Evolutionary conservation across 2,329 filamentous ascomycete species (phyloP).

Genomic region (Gaeumannomyces sp.): DNA sequence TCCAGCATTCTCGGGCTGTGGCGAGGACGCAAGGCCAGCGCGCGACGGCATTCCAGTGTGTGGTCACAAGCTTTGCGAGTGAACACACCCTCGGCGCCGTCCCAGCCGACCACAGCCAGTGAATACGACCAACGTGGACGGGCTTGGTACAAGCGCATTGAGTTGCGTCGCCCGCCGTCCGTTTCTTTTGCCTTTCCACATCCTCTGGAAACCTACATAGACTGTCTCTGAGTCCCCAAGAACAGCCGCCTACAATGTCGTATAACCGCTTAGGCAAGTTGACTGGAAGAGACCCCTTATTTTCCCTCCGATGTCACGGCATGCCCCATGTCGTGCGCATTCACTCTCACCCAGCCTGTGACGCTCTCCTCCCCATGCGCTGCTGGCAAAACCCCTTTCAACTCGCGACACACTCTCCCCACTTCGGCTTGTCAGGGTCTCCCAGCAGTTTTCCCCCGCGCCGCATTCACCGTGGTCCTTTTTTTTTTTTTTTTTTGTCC

Average conservation of each 20-base stretch:
- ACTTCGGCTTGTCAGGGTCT: neutral
- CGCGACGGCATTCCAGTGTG: no score
- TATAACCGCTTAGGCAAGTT: constrained; percentile 69
- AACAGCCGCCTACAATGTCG: constrained; percentile 46
- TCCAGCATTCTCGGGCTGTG: no score
- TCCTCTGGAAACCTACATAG: no score
- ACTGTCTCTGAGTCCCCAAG: neutral
- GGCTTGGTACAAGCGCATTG: no score
- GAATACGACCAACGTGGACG: no score
- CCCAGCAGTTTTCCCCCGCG: neutral
- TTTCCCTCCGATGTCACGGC: constrained; percentile 1
- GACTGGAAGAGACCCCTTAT: constrained; percentile 7
- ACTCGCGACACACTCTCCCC: neutral
- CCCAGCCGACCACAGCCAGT: no score
- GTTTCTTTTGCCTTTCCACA: no score
- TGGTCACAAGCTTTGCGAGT: no score
- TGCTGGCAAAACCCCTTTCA: neutral
- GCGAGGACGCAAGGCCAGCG: no score
- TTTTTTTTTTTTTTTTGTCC: constrained; percentile 6
- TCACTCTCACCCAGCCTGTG: neutral
- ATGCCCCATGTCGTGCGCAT: neutral
- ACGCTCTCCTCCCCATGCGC: constrained; percentile 1
- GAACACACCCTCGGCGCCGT: no score
- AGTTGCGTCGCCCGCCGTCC: no score
- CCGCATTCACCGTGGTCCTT: constrained; percentile 2